Evolutionary conservation across 768 basidiomycete genomes (phyloP).

Genomic region (Amanita exitialis): DNA sequence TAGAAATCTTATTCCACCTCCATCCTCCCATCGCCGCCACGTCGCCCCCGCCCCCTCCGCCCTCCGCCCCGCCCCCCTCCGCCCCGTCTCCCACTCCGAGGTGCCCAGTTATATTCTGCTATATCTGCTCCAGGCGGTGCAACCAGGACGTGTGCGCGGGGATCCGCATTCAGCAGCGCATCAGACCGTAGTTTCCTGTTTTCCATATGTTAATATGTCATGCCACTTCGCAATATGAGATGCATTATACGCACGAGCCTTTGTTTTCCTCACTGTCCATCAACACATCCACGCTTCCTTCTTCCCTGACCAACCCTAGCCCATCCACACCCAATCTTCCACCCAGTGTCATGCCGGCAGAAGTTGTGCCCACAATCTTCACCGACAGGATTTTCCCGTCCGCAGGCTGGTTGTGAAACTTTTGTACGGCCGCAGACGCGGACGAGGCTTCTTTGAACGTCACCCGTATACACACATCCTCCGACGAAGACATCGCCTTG

Average conservation of each 20-base stretch:
- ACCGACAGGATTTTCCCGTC: constrained; percentile 72
- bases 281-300: constrained; percentile 49
- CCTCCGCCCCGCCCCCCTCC: constrained; percentile 24
- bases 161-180: constrained; percentile 47
- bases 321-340: constrained; percentile 53
- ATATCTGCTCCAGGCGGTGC: constrained; percentile 60
- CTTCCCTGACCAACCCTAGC: constrained; percentile 40
- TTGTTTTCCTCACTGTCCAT: constrained; percentile 37
- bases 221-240: not conserved
- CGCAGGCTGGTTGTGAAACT: constrained; percentile 74
- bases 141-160: constrained; percentile 60
- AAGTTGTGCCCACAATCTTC: constrained; percentile 42
- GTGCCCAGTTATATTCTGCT: constrained; percentile 34
- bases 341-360: constrained; percentile 40
- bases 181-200: constrained; percentile 82
- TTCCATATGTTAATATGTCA: not conserved
- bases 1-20: constrained; percentile 49
- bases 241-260: constrained; percentile 43
- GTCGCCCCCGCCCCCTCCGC: constrained; percentile 25
- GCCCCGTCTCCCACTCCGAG: constrained; percentile 25
- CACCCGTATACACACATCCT: constrained; percentile 48
- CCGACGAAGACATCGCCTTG: constrained; percentile 25
- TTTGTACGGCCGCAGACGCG: constrained; percentile 58
- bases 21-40: constrained; percentile 34
- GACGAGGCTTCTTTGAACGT: constrained; percentile 58